Conservation (phyloP, 306 rosid genomes). For the Vigna trinervia region DNA sequence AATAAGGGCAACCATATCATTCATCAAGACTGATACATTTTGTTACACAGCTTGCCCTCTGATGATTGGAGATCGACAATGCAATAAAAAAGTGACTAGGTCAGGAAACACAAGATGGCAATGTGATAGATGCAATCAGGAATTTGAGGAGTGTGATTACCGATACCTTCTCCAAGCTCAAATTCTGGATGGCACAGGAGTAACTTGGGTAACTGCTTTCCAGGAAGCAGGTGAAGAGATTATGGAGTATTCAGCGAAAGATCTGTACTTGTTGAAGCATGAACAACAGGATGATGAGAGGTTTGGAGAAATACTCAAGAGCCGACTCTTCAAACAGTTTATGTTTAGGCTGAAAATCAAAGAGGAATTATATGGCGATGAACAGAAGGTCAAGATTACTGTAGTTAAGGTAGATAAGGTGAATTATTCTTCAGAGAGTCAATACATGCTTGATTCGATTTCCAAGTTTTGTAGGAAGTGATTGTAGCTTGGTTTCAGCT, state of each 20-base stretch:
- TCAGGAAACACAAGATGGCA: conserved; percentile 72
- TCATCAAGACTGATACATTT: conserved; percentile 85
- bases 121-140: conserved; percentile 96
- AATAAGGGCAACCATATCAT: conserved; percentile 79
- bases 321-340: conserved; percentile 70
- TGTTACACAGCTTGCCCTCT: conserved; percentile 96
- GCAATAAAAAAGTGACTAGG: conserved; percentile 84
- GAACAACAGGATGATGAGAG: conserved; percentile 71
- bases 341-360: conserved; percentile 84
- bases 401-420: conserved; percentile 86
- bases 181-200: conserved; percentile 83
- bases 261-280: conserved; percentile 75
- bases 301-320: conserved; percentile 72
- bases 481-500: conserved; percentile 29
- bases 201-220: conserved; percentile 97
- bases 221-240: conserved; percentile 97
- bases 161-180: conserved; percentile 98
- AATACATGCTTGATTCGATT: conserved; percentile 69
- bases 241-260: conserved; percentile 78
- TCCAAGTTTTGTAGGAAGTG: conserved; percentile 59
- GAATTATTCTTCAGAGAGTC: conserved; percentile 74
- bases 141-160: conserved; percentile 90
- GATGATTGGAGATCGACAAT: conserved; percentile 94
- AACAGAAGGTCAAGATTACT: conserved; percentile 87
- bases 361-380: conserved; percentile 87